phyloP scores from a whole-genome alignment of 768 basidiomycete species.

The Rhizopogon roseolus region DNA sequence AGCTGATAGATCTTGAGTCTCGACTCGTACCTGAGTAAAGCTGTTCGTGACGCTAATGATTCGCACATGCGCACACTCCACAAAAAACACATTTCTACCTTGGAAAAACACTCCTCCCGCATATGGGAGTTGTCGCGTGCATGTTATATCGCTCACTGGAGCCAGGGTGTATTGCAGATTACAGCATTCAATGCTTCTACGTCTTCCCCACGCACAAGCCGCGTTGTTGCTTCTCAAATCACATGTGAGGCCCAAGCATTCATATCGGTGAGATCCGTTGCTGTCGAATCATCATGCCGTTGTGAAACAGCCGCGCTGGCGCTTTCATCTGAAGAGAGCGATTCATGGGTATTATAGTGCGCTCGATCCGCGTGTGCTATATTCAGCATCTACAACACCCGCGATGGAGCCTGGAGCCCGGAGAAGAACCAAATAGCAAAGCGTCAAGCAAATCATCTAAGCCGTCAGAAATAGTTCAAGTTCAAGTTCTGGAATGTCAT shows the following conservation, averaged over 20 bases:
- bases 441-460: slow-evolving; percentile 73
- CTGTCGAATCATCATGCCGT: background rate
- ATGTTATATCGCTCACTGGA: slow-evolving; percentile 90
- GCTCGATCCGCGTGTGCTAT: slow-evolving; percentile 4
- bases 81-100: slow-evolving; percentile 55
- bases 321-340: slow-evolving; percentile 48
- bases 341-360: slow-evolving; percentile 57
- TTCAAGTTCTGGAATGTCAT: slow-evolving; percentile 55
- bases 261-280: slow-evolving; percentile 62
- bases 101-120: slow-evolving; percentile 29
- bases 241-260: slow-evolving; percentile 51
- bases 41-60: background rate
- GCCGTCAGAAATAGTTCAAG: slow-evolving; percentile 64
- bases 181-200: slow-evolving; percentile 90
- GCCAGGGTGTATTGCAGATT: slow-evolving; percentile 83
- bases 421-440: slow-evolving; percentile 81
- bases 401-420: slow-evolving; percentile 38
- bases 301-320: slow-evolving; percentile 5
- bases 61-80: slow-evolving; percentile 6
- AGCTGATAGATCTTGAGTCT: slow-evolving; percentile 25
- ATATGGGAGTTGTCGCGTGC: slow-evolving; percentile 59
- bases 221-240: background rate
- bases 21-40: slow-evolving; percentile 40
- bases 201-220: slow-evolving; percentile 24
- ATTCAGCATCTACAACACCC: slow-evolving; percentile 72